phyloP scores from a whole-genome alignment of 371 early-diverging fungal species.

The Mortierella sp. region DNA sequence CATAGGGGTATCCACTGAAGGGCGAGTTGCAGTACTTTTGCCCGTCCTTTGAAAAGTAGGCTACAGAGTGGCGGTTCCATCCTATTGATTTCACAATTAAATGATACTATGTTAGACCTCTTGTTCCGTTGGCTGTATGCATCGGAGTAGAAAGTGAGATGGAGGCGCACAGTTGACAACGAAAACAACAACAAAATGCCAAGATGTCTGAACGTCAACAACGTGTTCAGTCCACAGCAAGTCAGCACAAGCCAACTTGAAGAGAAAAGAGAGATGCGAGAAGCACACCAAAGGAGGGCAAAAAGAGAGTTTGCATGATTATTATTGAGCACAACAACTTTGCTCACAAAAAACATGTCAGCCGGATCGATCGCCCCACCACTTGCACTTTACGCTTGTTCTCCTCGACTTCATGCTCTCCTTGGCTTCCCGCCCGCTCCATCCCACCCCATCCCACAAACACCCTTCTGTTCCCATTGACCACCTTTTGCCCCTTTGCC shows the following conservation, averaged over 20 bases:
- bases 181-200: background rate
- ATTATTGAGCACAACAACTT: background rate
- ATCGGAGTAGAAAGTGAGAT: background rate
- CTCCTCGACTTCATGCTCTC: background rate
- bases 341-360: slow-evolving; percentile 11
- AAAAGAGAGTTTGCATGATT: slow-evolving; percentile 11
- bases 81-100: slow-evolving; percentile 50
- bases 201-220: slow-evolving; percentile 3
- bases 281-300: background rate
- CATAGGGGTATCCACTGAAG: slow-evolving; percentile 45
- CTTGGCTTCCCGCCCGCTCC: background rate
- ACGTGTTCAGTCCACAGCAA: slow-evolving; percentile 3
- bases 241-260: background rate
- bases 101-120: background rate
- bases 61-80: slow-evolving; percentile 64
- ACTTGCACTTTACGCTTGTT: background rate
- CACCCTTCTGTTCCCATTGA: background rate
- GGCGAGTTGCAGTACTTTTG: slow-evolving; percentile 56
- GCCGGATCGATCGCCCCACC: slow-evolving; percentile 11
- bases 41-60: slow-evolving; percentile 57
- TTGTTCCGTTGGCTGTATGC: background rate
- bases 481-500: background rate
- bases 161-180: background rate
- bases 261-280: background rate
- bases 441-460: background rate